Base-by-base conservation (phyloP, 176 grass and related monocot species). In the Carex littledalei region DNA sequence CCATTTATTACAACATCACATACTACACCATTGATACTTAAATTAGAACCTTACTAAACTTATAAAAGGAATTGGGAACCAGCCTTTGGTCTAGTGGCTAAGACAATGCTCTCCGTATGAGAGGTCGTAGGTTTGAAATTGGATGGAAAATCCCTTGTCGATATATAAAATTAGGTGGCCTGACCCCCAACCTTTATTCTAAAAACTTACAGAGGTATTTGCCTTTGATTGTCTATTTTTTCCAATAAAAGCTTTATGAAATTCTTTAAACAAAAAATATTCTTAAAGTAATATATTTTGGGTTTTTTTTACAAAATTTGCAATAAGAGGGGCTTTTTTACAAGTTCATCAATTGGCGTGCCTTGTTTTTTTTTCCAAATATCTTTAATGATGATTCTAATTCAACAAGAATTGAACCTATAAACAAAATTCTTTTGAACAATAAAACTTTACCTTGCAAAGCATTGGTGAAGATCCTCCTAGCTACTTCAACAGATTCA, bases 401-500 rank as follows among this genome's bases (percentile, higher is more conserved):
- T 63, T 43, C 22, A 81, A 35, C 78, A 43, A 71, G 7, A 71
- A 39, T 71, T 43, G 7, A 63, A 57, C 62, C 29, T 63, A 61
- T 63, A 61, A 56, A 56, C 2, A 10, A 81, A 81, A 41, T 39
- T 50, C 16, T 64, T 63, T 55, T 3, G 49, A 20, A 73, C 6
- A 69, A 41, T 3, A 3, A 16, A n/a, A 45, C 34, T 1, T 81
- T 32, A 91, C 93, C 96, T 95, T 94, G 91, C 77, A 99, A 84
- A 88, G 91, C 90, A 70, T 80, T 88, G 53, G 81, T 77, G 83
- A 99, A 72, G 39, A 94, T 89, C 49, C 84, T 81, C 81, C 90
- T 99, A 74, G 87, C 87, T 68, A 89, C 88, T 87, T 94, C 96
- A 78, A 99, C 78, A 80, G 93, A 99, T 90, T 94, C 96, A 86